phyloP scores from a whole-genome alignment of 371 early-diverging fungal genomes.

The Mucor irregularis region DNA sequence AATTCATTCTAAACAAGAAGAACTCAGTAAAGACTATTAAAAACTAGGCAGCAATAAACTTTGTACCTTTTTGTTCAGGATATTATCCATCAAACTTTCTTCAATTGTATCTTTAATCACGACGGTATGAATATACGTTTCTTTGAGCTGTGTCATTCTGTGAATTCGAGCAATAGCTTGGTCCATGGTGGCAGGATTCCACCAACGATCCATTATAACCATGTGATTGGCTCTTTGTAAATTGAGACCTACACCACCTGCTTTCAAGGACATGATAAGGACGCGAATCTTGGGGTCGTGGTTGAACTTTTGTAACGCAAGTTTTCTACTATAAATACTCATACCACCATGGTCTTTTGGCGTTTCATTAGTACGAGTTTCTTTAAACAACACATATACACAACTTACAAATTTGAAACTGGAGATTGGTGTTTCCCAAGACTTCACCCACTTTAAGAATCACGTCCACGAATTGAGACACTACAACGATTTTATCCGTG shows the following conservation, averaged over 20 bases:
- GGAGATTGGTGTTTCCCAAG: constrained; percentile 16
- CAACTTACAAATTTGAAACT: constrained; percentile 32
- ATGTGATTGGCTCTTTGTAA: constrained; percentile 48
- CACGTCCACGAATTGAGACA: constrained; percentile 44
- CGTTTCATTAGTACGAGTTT: not conserved
- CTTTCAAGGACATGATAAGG: constrained; percentile 44
- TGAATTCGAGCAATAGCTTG: constrained; percentile 50
- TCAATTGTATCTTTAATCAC: constrained; percentile 46
- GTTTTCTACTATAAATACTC: constrained; percentile 14
- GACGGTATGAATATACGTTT: constrained; percentile 42
- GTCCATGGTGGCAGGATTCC: constrained; percentile 54
- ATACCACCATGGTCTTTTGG: constrained; percentile 39
- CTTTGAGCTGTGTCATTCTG: constrained; percentile 45
- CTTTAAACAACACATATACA: not conserved
- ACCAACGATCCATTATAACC: constrained; percentile 50
- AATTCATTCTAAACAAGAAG: constrained; percentile 2
- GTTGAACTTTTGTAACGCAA: constrained; percentile 35
- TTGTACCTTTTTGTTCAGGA: constrained; percentile 41
- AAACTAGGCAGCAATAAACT: not conserved
- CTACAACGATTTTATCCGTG: constrained; percentile 42
- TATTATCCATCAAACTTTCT: constrained; percentile 41
- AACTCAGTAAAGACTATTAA: not conserved
- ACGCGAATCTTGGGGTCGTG: constrained; percentile 28
- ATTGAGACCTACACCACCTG: constrained; percentile 47
- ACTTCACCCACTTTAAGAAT: constrained; percentile 28